Conservation (phyloP, 2,329 filamentous ascomycete species). For the Botrytis porri region DNA sequence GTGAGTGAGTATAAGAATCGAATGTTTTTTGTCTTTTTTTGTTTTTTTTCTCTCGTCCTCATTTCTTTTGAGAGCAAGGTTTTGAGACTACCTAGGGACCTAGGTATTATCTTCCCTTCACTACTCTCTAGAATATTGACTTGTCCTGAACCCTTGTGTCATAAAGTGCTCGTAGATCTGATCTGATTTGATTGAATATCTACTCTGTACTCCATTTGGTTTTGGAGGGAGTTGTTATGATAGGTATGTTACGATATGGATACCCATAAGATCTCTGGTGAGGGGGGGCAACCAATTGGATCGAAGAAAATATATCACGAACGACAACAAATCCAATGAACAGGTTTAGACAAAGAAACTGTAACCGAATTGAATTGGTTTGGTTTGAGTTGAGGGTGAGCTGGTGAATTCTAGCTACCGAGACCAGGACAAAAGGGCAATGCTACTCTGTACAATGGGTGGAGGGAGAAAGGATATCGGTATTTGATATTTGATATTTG, state of each 20-base stretch:
- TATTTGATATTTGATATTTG: not conserved
- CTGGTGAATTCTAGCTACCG: not conserved
- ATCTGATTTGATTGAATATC: not conserved
- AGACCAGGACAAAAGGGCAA: not conserved
- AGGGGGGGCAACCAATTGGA: not conserved
- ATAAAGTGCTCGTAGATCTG: not conserved
- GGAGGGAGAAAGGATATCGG: not conserved
- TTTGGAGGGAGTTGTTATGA: not conserved
- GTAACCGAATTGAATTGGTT: no score
- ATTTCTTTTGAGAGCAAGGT: not conserved
- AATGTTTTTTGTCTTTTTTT: not conserved
- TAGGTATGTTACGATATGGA: not conserved
- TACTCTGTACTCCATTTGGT: not conserved
- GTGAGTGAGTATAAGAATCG: not conserved
- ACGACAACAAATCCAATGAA: not conserved
- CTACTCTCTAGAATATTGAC: not conserved
- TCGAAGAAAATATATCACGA: not conserved
- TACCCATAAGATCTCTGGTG: not conserved
- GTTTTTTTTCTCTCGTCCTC: not conserved
- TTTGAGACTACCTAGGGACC: not conserved
- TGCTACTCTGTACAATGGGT: not conserved
- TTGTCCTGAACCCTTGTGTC: not conserved
- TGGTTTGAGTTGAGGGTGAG: not conserved
- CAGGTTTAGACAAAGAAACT: not conserved
- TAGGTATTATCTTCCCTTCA: not conserved